These are phyloP conservation scores for Daldinia sp. DNA, from an alignment of 2,329 filamentous ascomycete species.

Conservation along the genomic window DNA sequence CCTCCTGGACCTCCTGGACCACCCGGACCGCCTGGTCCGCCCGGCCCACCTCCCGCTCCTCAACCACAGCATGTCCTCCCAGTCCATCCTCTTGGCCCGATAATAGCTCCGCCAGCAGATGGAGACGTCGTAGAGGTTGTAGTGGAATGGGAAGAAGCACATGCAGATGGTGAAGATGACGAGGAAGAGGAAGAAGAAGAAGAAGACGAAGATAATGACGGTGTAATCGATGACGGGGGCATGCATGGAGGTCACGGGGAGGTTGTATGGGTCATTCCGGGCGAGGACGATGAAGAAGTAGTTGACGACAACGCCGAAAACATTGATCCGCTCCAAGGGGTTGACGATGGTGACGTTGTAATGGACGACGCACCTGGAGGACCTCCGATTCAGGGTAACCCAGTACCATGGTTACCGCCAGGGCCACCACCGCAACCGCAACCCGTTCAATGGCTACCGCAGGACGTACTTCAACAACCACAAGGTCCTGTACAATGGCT, in stretches of 20 bases:
- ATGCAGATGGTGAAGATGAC: background rate
- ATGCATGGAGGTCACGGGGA: background rate
- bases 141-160: background rate
- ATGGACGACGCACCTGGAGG: no score
- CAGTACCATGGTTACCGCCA: background rate
- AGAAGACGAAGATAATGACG: background rate
- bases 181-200: background rate
- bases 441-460: no score
- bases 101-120: no score
- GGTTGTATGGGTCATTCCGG: background rate
- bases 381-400: no score
- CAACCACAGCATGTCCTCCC: no score
- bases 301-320: background rate
- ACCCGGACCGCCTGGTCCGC: background rate
- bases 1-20: background rate
- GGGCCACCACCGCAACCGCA: no score
- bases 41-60: background rate
- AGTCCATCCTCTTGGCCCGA: no score
- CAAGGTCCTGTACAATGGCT: background rate
- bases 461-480: no score
- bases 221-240: background rate
- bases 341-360: background rate
- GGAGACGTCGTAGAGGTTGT: background rate
- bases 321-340: background rate
- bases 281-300: background rate